Conservation (phyloP, 2,329 filamentous ascomycete genomes). For the Phoma sp. region DNA sequence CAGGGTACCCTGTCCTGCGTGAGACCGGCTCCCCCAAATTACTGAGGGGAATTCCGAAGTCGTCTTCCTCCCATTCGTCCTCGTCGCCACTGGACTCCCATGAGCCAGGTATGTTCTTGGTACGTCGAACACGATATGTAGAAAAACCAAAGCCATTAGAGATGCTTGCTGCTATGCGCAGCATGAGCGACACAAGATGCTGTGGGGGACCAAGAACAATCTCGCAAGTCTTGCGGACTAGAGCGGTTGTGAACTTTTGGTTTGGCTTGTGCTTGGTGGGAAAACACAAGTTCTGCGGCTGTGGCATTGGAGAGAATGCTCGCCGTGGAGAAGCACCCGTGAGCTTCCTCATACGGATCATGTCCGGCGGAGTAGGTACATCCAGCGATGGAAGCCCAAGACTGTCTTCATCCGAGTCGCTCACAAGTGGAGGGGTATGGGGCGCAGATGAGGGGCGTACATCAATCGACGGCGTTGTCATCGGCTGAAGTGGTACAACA, state of each 20-base stretch:
- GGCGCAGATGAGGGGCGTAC: constrained; percentile 43
- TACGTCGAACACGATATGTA: constrained; percentile 41
- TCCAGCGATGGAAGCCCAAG: constrained; percentile 48
- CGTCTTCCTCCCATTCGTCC: constrained; percentile 61
- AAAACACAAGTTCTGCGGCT: constrained; percentile 69
- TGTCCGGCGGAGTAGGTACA: constrained; percentile 50
- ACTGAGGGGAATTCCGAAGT: constrained; percentile 59
- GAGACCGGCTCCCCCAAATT: constrained; percentile 34
- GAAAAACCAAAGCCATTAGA: constrained; percentile 54
- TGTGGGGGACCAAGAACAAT: constrained; percentile 81
- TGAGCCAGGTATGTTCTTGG: constrained; percentile 56
- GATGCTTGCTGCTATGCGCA: constrained; percentile 80
- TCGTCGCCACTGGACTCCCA: constrained; percentile 66
- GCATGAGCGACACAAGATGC: constrained; percentile 77
- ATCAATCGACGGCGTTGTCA: constrained; percentile 27
- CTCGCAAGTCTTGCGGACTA: constrained; percentile 78
- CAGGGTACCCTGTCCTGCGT: constrained; percentile 30
- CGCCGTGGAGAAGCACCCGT: constrained; percentile 64
- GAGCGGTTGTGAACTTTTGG: constrained; percentile 56
- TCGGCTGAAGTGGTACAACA: constrained; percentile 25
- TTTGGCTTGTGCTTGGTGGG: constrained; percentile 52
- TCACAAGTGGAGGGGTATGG: constrained; percentile 54
- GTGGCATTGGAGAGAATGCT: constrained; percentile 71
- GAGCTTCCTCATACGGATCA: constrained; percentile 46
- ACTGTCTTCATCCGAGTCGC: constrained; percentile 53